Conservation (phyloP, 2,329 filamentous ascomycete genomes). For the Diaporthe humulicola region DNA sequence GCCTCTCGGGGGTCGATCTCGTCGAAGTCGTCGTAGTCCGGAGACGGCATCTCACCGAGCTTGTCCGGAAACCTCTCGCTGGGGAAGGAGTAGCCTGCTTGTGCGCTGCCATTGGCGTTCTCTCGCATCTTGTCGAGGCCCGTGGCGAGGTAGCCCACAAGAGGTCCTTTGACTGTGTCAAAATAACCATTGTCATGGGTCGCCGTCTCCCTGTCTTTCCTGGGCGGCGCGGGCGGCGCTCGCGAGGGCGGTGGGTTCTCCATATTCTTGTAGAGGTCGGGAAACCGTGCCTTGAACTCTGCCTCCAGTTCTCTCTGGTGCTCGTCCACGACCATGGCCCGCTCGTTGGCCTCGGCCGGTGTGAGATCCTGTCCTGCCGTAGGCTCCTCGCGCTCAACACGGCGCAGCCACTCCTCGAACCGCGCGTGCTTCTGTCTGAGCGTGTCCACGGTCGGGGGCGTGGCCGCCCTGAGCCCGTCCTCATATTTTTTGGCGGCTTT, state of each 20-base stretch:
- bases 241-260: slow-evolving; percentile 46
- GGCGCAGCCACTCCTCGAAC: slow-evolving; percentile 61
- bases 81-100: slow-evolving; percentile 36
- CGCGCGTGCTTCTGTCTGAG: slow-evolving; percentile 49
- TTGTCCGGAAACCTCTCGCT: slow-evolving; percentile 38
- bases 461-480: slow-evolving; percentile 53
- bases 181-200: slow-evolving; percentile 41
- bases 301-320: slow-evolving; percentile 63
- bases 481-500: slow-evolving; percentile 56
- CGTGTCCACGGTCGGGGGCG: slow-evolving; percentile 49
- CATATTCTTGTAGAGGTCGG: slow-evolving; percentile 60
- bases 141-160: slow-evolving; percentile 49
- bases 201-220: slow-evolving; percentile 24
- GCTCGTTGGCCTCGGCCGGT: slow-evolving; percentile 55
- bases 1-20: slow-evolving; percentile 59
- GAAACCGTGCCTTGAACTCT: slow-evolving; percentile 61
- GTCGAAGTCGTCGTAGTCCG: slow-evolving; percentile 48
- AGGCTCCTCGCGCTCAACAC: slow-evolving; percentile 59
- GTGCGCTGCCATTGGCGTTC: slow-evolving; percentile 29
- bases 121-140: slow-evolving; percentile 52
- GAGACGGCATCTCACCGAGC: slow-evolving; percentile 33
- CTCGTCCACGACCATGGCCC: slow-evolving; percentile 55
- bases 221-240: slow-evolving; percentile 26
- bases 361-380: slow-evolving; percentile 53
- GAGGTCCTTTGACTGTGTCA: slow-evolving; percentile 45